Evolutionary conservation across 768 basidiomycete species (phyloP), one percentile per base, ranked within the genome.

Genomic region (Russula abietina): DNA sequence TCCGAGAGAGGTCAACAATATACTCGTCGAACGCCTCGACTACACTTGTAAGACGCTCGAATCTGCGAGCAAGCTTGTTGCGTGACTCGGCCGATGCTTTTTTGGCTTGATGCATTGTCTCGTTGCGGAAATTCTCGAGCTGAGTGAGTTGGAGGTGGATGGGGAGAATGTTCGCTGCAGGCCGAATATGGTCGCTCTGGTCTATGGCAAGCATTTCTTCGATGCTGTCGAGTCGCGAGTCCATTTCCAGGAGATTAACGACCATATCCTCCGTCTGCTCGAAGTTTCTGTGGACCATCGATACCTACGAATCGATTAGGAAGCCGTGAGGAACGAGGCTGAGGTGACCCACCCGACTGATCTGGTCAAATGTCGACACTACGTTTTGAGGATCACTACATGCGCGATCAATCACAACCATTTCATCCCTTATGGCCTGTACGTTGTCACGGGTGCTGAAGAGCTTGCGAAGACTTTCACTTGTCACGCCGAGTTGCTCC

Each of bases 221-320:
- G 50, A 98, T 78, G 64, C 83, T 75, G 67, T 89, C 86, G 17
- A 98, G 83, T 71, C 89, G 88, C 26, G 86, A 79, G 67, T 88
- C 87, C 91, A 98, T 97, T 56, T 91, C 89, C n/a, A 92, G 79
- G 46, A 98, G 81, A 70, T 95, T 96, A 68, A 87, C 86, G 67
- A 98, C 89, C 86, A 97, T 95, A 67, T 96, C 93, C 71, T 95
- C 91, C 1, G 94, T 97, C 59, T 91, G 90, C 65, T 93, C 85
- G 68, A 98, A 95, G 71, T 96, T 94, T 9, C 95, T 83, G 73
- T 98, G 96, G 2, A 98, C 90, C 78, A 90, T 85, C 6, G 96
- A 98, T 3, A 97, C 94, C 94, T 98, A 54, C 50, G 10, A 11
- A 52, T 30, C 33, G 49, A 48, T 45, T 63, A 26, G 26, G n/a